phyloP scores from a whole-genome alignment of 2,329 filamentous ascomycete genomes.

The Metarhizium album region DNA sequence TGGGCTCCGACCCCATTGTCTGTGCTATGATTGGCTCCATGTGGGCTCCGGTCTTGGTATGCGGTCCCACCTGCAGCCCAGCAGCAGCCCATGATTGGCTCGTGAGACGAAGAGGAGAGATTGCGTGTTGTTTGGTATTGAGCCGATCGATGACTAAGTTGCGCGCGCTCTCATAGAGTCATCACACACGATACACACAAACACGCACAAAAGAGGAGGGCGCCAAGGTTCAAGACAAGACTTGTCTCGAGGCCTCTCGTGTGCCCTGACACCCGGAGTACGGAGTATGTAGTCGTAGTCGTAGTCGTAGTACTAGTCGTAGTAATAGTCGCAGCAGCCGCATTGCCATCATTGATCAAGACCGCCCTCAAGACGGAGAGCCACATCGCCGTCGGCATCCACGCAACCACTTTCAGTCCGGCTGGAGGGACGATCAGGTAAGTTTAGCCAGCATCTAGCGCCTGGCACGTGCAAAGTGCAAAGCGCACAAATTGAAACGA shows the following conservation, averaged over 20 bases:
- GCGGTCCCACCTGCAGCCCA: not conserved
- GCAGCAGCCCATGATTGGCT: not conserved
- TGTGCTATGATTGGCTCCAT: not conserved
- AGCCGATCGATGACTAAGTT: no score
- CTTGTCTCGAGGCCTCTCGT: no score
- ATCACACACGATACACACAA: no score
- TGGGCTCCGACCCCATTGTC: not conserved
- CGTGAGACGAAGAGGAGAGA: no score
- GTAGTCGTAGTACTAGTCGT: no score
- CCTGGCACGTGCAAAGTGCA: conserved; percentile 3
- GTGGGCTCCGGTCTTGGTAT: not conserved
- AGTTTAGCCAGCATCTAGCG: not conserved
- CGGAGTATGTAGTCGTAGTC: no score
- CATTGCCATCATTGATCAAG: not conserved
- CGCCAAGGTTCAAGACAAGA: no score
- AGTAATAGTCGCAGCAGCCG: not conserved
- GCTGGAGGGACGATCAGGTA: conserved; percentile 5
- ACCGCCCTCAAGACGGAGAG: no score
- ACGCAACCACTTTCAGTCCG: conserved; percentile 1
- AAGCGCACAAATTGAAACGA: not conserved
- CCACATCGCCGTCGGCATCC: conserved; percentile 1
- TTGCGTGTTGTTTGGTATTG: no score
- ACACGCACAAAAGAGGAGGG: no score
- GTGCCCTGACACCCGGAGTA: no score
- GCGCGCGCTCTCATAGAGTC: no score